phyloP scores from a whole-genome alignment of 371 early-diverging fungal species.

The Thermomucor indicae-seudaticae region DNA sequence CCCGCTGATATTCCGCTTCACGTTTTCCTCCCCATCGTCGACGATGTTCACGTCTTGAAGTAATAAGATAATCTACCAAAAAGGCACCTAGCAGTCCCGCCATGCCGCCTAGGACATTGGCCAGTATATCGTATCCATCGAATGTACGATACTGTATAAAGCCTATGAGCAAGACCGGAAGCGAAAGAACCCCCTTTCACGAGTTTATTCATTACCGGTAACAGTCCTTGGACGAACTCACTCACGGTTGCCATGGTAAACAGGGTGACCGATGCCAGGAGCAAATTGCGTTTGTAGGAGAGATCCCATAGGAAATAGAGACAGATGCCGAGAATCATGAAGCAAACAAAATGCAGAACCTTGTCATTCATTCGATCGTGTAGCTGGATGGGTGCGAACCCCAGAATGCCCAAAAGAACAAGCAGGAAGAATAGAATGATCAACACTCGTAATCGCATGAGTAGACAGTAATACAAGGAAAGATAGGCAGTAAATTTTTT shows the following conservation, averaged over 20 bases:
- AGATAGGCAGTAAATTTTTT: too few species aligned
- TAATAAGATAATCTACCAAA: constrained; percentile 19
- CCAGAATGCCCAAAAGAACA: constrained; percentile 34
- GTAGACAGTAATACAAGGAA: neutral
- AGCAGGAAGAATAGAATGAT: constrained; percentile 29
- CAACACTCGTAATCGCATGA: constrained; percentile 35
- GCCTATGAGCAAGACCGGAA: neutral
- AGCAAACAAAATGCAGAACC: constrained; percentile 31
- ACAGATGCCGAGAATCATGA: constrained; percentile 28
- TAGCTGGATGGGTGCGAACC: constrained; percentile 41
- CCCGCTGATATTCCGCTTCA: constrained; percentile 38
- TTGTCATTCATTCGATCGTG: constrained; percentile 39
- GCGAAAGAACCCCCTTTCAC: neutral
- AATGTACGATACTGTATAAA: constrained; percentile 39
- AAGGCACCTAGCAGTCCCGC: constrained; percentile 28
- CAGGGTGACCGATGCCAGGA: constrained; percentile 20
- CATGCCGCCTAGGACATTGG: constrained; percentile 34
- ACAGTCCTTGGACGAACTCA: constrained; percentile 40
- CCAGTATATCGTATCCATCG: constrained; percentile 41
- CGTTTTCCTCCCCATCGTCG: constrained; percentile 34
- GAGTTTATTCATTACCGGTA: constrained; percentile 27
- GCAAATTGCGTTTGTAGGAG: constrained; percentile 30
- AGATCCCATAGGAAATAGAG: constrained; percentile 45
- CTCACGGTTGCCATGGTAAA: constrained; percentile 27
- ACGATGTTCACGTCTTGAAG: constrained; percentile 21